These are phyloP conservation scores for Suillus subaureus DNA, from an alignment of 768 basidiomycete genomes.

Conservation along the genomic window DNA sequence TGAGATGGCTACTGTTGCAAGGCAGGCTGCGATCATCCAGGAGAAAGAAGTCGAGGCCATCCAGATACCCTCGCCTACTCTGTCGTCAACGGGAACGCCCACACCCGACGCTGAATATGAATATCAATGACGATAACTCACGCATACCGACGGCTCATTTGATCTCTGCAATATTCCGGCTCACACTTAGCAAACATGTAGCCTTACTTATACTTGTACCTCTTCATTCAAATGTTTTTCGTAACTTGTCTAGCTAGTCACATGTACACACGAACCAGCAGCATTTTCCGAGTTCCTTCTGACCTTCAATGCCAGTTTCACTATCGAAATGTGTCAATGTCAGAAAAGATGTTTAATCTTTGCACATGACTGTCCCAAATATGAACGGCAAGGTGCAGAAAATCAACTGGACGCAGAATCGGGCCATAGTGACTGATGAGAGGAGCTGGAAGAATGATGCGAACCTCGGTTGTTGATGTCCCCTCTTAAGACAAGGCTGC, in stretches of 20 bases:
- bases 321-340: constrained; percentile 40
- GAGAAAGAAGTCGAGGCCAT: constrained; percentile 65
- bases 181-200: constrained; percentile 9
- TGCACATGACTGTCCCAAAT: background rate
- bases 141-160: background rate
- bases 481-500: constrained; percentile 95
- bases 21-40: constrained; percentile 56
- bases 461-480: constrained; percentile 74
- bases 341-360: constrained; percentile 1
- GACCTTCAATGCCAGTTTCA: constrained; percentile 66
- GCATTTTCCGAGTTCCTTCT: constrained; percentile 55
- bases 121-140: constrained; percentile 13
- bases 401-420: background rate
- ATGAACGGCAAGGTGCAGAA: constrained; percentile 5
- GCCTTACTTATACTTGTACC: constrained; percentile 9
- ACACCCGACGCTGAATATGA: constrained; percentile 32
- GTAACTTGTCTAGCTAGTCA: background rate
- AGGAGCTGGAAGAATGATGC: constrained; percentile 25
- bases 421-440: constrained; percentile 3
- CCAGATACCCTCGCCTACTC: constrained; percentile 49
- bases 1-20: constrained; percentile 53
- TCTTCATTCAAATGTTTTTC: background rate
- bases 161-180: background rate
- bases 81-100: constrained; percentile 42
- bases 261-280: background rate